Conservation (phyloP, 352 stramenopile species). For the Phytophthora quininea region DNA sequence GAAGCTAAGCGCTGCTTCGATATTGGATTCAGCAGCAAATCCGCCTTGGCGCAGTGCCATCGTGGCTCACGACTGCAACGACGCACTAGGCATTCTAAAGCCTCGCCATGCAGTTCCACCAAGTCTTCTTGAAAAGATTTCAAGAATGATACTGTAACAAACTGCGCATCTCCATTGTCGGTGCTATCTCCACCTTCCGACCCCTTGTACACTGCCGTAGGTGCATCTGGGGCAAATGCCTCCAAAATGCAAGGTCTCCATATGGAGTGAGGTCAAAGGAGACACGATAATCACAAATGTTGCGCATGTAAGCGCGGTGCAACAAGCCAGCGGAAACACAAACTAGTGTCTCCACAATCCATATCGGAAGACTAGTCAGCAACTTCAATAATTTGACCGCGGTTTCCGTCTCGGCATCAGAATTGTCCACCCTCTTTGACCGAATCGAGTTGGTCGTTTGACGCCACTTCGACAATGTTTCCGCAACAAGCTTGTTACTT, state of each 20-base stretch:
- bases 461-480: slow-evolving; percentile 54
- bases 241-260: slow-evolving; percentile 78
- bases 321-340: slow-evolving; percentile 66
- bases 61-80: slow-evolving; percentile 76
- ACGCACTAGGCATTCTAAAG: slow-evolving; percentile 55
- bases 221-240: slow-evolving; percentile 66
- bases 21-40: slow-evolving; percentile 75
- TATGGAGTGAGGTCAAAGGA: slow-evolving; percentile 86
- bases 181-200: slow-evolving; percentile 23
- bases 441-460: slow-evolving; percentile 25
- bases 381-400: slow-evolving; percentile 34
- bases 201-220: slow-evolving; percentile 10
- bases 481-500: slow-evolving; percentile 53
- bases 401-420: slow-evolving; percentile 14
- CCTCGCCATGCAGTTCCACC: slow-evolving; percentile 54
- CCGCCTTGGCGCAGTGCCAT: slow-evolving; percentile 78
- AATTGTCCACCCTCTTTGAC: slow-evolving; percentile 10
- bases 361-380: slow-evolving; percentile 64
- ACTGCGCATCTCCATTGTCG: slow-evolving; percentile 24
- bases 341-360: slow-evolving; percentile 72
- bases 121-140: slow-evolving; percentile 67
- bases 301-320: slow-evolving; percentile 75
- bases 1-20: slow-evolving; percentile 72
- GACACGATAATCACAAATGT: slow-evolving; percentile 79
- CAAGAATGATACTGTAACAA: slow-evolving; percentile 55